phyloP scores from a whole-genome alignment of 1,139 yeast species.

The Geotrichum histeridarum region DNA sequence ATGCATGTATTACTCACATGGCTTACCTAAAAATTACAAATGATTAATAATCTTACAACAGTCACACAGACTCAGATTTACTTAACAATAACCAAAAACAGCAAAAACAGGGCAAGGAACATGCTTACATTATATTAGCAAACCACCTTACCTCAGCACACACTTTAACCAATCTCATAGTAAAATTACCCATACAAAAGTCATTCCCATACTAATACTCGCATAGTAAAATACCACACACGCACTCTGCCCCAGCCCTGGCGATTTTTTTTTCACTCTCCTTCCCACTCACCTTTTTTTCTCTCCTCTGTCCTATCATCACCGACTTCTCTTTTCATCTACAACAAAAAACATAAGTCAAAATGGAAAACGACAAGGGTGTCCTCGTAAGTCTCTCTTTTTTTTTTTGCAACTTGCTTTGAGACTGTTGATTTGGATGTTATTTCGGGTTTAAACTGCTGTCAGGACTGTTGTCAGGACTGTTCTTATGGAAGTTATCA shows the following conservation, averaged over 20 bases:
- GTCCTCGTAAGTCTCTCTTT: constrained; percentile 96
- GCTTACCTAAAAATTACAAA: not conserved
- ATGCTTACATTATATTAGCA: not conserved
- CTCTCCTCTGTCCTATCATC: not conserved
- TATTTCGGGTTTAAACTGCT: no score
- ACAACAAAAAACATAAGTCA: constrained; percentile 28
- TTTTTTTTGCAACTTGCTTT: not conserved
- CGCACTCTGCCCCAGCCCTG: not conserved
- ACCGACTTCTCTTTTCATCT: constrained; percentile 28
- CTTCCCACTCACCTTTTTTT: not conserved
- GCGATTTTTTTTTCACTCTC: not conserved
- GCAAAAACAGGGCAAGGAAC: not conserved
- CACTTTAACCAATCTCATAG: no score
- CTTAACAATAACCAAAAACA: not conserved
- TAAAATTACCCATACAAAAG: no score
- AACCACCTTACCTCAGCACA: not conserved
- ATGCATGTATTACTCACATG: no score
- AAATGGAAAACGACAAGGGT: constrained; percentile 99
- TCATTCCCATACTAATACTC: no score
- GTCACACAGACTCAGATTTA: not conserved
- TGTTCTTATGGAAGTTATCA: no score
- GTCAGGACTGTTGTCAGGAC: no score
- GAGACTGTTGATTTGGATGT: no score
- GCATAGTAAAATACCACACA: no score
- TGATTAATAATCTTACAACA: not conserved